A percentile compares a stretch with the other conserved stretches of the same genome.
These are phyloP conservation scores for Emmonsiellopsis sp. DNA, from an alignment of 2,329 filamentous ascomycete species.

Conservation along the genomic window DNA sequence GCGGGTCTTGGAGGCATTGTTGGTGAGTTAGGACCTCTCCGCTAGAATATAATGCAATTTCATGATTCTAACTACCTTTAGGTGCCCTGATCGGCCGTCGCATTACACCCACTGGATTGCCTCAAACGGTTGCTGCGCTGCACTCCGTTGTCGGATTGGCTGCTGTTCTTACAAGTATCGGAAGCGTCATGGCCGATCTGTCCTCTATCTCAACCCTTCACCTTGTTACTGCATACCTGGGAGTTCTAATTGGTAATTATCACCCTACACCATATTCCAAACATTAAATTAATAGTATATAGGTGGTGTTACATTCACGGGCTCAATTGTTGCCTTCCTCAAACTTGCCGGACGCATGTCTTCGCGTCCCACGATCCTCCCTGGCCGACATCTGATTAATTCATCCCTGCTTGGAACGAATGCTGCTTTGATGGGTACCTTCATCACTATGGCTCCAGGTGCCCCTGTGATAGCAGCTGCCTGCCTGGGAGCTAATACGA, in stretches of 20 bases:
- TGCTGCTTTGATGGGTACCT: constrained; percentile 72
- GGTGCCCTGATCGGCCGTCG: constrained; percentile 72
- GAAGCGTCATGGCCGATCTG: constrained; percentile 69
- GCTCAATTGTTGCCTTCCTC: constrained; percentile 79
- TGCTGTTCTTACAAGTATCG: constrained; percentile 79
- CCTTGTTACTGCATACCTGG: constrained; percentile 76
- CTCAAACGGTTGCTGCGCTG: constrained; percentile 79
- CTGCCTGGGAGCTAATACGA: constrained; percentile 66
- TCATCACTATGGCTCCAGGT: constrained; percentile 71
- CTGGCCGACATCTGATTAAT: constrained; percentile 69
- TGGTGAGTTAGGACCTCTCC: constrained; percentile 29
- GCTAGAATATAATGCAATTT: constrained; percentile 3
- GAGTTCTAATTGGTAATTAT: constrained; percentile 63
- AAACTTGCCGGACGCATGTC: constrained; percentile 79
- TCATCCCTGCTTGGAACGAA: constrained; percentile 65
- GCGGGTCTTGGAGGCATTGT: constrained; percentile 62
- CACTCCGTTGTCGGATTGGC: constrained; percentile 86
- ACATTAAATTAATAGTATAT: constrained; percentile 4
- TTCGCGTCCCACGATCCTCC: constrained; percentile 63
- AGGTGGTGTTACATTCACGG: constrained; percentile 80
- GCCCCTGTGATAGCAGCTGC: constrained; percentile 69
- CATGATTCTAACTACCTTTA: constrained; percentile 13
- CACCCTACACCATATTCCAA: not conserved
- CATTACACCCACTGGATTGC: constrained; percentile 79
- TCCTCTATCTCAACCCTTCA: constrained; percentile 66